Conservation (phyloP, 192 early-diverging fungal species). For the Mycoemilia scoparia region DNA sequence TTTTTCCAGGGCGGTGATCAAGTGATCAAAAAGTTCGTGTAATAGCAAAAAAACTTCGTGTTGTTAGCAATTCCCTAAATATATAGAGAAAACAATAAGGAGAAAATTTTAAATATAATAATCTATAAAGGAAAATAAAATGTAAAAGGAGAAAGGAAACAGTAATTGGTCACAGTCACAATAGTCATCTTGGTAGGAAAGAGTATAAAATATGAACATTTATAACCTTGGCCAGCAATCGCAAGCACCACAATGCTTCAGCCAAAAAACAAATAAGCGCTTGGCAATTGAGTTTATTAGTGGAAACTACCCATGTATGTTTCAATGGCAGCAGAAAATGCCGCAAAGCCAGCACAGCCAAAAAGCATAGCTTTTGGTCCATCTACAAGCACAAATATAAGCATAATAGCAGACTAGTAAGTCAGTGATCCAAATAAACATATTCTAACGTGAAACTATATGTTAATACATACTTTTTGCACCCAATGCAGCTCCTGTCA, state of each 20-base stretch:
- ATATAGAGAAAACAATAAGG: neutral
- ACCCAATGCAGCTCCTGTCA: conserved; percentile 76
- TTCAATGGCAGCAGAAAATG: conserved; percentile 86
- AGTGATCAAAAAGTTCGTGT: no score
- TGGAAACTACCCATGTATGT: conserved; percentile 53
- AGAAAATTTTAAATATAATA: neutral
- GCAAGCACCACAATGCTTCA: neutral
- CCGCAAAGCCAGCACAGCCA: conserved; percentile 87
- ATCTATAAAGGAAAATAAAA: neutral
- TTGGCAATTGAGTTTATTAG: conserved; percentile 7
- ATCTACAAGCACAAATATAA: no score
- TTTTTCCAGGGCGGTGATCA: no score
- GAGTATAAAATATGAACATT: neutral
- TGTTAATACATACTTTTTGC: no score
- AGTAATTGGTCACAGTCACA: neutral
- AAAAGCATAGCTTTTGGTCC: conserved; percentile 55
- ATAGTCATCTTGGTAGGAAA: neutral
- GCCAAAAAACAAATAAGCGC: neutral
- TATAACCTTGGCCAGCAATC: neutral
- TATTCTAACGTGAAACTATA: no score
- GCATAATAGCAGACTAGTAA: conserved; percentile 2
- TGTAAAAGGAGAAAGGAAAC: neutral
- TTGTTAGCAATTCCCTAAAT: no score
- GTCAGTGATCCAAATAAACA: no score
- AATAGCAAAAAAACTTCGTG: no score